Conservation (phyloP, 108 stramenopile genomes). For the Conticribra weissflogii region DNA sequence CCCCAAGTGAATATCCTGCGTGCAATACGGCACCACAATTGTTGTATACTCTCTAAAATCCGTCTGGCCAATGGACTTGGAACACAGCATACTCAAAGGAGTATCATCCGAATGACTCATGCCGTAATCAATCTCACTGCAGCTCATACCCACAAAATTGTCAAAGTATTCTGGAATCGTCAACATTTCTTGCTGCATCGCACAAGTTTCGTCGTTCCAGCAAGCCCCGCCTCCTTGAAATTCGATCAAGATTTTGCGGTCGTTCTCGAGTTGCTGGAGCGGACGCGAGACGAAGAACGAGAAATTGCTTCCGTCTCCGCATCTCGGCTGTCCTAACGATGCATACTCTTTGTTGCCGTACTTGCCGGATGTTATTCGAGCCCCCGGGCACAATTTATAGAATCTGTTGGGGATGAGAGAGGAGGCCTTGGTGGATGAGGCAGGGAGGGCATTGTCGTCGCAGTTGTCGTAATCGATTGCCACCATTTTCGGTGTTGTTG, state of each 20-base stretch:
- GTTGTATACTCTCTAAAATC: conserved; percentile 59
- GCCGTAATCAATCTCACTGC: conserved; percentile 46
- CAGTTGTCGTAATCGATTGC: conserved; percentile 20
- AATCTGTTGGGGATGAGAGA: conserved; percentile 37
- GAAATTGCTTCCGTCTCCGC: conserved; percentile 62
- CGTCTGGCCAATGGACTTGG: conserved; percentile 24
- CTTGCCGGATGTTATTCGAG: conserved; percentile 1
- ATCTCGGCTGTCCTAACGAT: conserved; percentile 47
- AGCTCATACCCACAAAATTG: conserved; percentile 37
- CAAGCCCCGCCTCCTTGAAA: conserved; percentile 66
- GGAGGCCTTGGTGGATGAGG: conserved; percentile 27
- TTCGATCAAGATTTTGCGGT: conserved; percentile 54
- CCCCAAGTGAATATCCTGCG: conserved; percentile 59
- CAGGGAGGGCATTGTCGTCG: conserved; percentile 21
- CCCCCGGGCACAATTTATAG: conserved; percentile 49
- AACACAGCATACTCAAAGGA: conserved; percentile 48
- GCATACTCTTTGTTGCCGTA: conserved; percentile 4
- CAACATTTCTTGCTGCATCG: conserved; percentile 26
- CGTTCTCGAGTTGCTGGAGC: conserved; percentile 26
- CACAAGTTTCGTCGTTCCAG: conserved; percentile 58
- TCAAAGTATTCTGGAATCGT: conserved; percentile 43
- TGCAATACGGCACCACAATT: conserved; percentile 60
- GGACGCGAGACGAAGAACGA: conserved; percentile 54
- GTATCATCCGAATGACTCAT: not conserved
- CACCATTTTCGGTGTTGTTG: no score